A percentile compares a stretch with the other conserved stretches of the same genome.
These are phyloP conservation scores for Musa troglodytarum DNA, from an alignment of 176 grass and related monocot species.

Conservation along the genomic window DNA sequence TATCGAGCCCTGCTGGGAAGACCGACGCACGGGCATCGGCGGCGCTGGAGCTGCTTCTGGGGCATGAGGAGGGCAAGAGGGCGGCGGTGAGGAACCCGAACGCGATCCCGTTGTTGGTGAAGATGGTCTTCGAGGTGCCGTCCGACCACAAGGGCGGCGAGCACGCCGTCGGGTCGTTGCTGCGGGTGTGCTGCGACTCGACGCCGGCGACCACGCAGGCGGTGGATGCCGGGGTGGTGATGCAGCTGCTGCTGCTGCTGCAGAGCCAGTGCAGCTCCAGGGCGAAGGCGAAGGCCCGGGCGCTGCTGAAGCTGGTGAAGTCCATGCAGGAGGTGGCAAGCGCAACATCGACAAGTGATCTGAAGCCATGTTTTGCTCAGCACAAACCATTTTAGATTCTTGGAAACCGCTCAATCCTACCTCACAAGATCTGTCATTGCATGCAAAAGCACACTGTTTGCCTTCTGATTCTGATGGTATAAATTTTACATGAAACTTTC, in stretches of 20 bases:
- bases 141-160: conserved; percentile 60
- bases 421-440: no score
- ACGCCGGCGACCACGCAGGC: conserved; percentile 28
- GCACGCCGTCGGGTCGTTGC: conserved; percentile 62
- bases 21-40: conserved; percentile 33
- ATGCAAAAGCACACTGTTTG: no score
- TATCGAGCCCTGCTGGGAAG: conserved; percentile 22
- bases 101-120: conserved; percentile 42
- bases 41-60: conserved; percentile 43
- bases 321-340: conserved; percentile 14
- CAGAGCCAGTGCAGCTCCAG: conserved; percentile 75
- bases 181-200: conserved; percentile 48
- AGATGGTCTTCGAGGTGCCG: conserved; percentile 65
- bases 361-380: background rate
- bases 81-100: conserved; percentile 26
- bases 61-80: conserved; percentile 34
- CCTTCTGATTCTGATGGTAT: no score
- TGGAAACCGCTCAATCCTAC: no score
- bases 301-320: conserved; percentile 67
- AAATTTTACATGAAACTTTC: no score
- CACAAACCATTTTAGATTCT: background rate
- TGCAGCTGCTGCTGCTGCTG: conserved; percentile 64
- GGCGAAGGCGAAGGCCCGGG: conserved; percentile 52
- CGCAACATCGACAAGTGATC: background rate
- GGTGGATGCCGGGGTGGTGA: conserved; percentile 47